A percentile compares a stretch with the other conserved stretches of the same genome.
These are phyloP conservation scores for Albophoma yamanashiensis DNA, from an alignment of 2,329 filamentous ascomycete genomes.

Conservation along the genomic window DNA sequence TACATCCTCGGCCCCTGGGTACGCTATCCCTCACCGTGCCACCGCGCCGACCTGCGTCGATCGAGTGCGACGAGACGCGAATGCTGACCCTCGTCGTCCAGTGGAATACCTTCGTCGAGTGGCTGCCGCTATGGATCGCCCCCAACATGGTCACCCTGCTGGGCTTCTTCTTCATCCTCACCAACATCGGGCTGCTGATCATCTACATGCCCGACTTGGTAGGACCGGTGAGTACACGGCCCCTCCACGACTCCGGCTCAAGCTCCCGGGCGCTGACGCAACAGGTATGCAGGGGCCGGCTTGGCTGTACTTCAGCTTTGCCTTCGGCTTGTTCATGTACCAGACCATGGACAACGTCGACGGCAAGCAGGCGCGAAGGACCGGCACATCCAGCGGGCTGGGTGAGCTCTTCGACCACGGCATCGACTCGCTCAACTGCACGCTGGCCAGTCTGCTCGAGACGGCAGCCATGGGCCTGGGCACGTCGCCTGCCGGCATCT, in stretches of 20 bases:
- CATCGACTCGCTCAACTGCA: conserved; percentile 97
- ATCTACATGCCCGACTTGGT: conserved; percentile 82
- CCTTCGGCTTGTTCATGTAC: conserved; percentile 94
- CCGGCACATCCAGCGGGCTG: conserved; percentile 86
- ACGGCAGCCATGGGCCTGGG: conserved; percentile 90
- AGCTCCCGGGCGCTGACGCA: background rate
- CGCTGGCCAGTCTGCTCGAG: conserved; percentile 80
- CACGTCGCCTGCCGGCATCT: conserved; percentile 71
- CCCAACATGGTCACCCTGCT: conserved; percentile 96
- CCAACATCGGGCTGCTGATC: conserved; percentile 64
- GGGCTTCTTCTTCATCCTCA: conserved; percentile 89
- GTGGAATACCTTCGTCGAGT: conserved; percentile 95
- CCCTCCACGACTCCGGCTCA: background rate
- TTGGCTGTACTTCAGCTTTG: conserved; percentile 96
- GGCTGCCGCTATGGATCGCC: conserved; percentile 90
- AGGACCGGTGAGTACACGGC: conserved; percentile 57
- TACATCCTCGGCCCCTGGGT: conserved; percentile 95
- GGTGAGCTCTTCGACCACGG: conserved; percentile 98
- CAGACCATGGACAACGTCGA: conserved; percentile 99
- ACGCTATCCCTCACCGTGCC: conserved; percentile 26
- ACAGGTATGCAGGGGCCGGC: conserved; percentile 52
- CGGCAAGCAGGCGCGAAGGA: conserved; percentile 91
- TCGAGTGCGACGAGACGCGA: background rate
- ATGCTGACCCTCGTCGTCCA: conserved; percentile 24
- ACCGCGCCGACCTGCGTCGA: background rate